Percentiles rank a stretch among this genome's conserved stretches.
Conservation (phyloP, 768 basidiomycete genomes). For the Lactarius hatsudake region DNA sequence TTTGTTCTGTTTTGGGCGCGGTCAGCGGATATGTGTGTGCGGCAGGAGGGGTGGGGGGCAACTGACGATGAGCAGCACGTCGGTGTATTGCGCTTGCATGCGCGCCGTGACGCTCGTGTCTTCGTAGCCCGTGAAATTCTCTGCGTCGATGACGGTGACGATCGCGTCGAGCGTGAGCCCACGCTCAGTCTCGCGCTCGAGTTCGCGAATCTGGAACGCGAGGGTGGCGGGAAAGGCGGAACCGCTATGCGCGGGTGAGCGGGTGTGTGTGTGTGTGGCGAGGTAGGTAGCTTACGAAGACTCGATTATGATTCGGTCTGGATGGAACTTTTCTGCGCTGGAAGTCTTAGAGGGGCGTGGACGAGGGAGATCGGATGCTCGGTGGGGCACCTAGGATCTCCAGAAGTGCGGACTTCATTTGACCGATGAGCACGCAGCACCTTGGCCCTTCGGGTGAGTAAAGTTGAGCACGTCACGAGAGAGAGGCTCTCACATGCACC, state of each 20-base stretch:
- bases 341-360: background rate
- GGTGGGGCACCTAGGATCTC: slow-evolving; percentile 70
- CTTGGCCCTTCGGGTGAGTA: slow-evolving; percentile 38
- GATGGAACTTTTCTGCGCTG: slow-evolving; percentile 68
- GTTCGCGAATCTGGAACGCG: slow-evolving; percentile 89
- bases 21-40: background rate
- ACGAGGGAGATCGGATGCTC: background rate
- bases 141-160: slow-evolving; percentile 86
- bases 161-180: slow-evolving; percentile 87
- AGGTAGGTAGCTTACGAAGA: slow-evolving; percentile 65
- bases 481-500: slow-evolving; percentile 71
- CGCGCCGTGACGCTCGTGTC: slow-evolving; percentile 88
- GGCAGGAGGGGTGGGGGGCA: background rate
- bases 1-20: slow-evolving; percentile 62
- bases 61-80: slow-evolving; percentile 80
- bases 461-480: background rate
- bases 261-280: background rate
- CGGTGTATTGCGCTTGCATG: slow-evolving; percentile 95
- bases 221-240: slow-evolving; percentile 95
- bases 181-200: slow-evolving; percentile 73
- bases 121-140: slow-evolving; percentile 91
- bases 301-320: slow-evolving; percentile 93
- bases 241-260: slow-evolving; percentile 49
- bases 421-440: slow-evolving; percentile 92
- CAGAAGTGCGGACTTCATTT: slow-evolving; percentile 86